Conservation (phyloP, 495 filamentous ascomycete genomes). For the Terfezia boudieri region DNA sequence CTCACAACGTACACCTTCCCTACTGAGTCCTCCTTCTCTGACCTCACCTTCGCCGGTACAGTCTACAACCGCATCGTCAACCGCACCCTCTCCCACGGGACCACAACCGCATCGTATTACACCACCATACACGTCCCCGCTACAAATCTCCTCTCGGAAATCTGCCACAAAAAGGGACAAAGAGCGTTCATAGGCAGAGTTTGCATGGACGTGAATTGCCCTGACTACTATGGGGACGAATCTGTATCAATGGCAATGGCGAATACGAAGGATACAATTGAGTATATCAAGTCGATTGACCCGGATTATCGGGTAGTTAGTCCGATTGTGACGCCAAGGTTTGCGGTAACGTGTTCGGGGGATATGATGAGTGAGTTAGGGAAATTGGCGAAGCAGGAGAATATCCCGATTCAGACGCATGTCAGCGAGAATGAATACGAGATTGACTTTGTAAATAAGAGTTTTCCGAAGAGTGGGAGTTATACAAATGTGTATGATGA, state of each 20-base stretch:
- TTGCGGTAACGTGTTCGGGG: slow-evolving; percentile 53
- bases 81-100: slow-evolving; percentile 68
- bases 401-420: slow-evolving; percentile 67
- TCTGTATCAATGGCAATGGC: slow-evolving; percentile 31
- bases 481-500: slow-evolving; percentile 70
- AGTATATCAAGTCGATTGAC: slow-evolving; percentile 45
- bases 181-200: slow-evolving; percentile 75
- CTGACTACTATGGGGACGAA: slow-evolving; percentile 50
- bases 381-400: slow-evolving; percentile 32
- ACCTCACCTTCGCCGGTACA: slow-evolving; percentile 26
- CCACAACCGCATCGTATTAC: slow-evolving; percentile 79
- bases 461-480: slow-evolving; percentile 40
- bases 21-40: slow-evolving; percentile 48
- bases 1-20: slow-evolving; percentile 90
- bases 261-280: slow-evolving; percentile 38
- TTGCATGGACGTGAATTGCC: slow-evolving; percentile 59
- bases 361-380: slow-evolving; percentile 40
- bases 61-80: slow-evolving; percentile 56
- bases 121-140: slow-evolving; percentile 61
- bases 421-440: slow-evolving; percentile 68
- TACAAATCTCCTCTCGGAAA: slow-evolving; percentile 70
- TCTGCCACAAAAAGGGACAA: slow-evolving; percentile 56
- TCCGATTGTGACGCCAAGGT: slow-evolving; percentile 77
- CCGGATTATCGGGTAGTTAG: slow-evolving; percentile 34
- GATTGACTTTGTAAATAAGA: slow-evolving; percentile 37